These are phyloP conservation scores for Takakia lepidozioides DNA, from an alignment of 225 moss, liverwort and hornwort species.

Conservation along the genomic window DNA sequence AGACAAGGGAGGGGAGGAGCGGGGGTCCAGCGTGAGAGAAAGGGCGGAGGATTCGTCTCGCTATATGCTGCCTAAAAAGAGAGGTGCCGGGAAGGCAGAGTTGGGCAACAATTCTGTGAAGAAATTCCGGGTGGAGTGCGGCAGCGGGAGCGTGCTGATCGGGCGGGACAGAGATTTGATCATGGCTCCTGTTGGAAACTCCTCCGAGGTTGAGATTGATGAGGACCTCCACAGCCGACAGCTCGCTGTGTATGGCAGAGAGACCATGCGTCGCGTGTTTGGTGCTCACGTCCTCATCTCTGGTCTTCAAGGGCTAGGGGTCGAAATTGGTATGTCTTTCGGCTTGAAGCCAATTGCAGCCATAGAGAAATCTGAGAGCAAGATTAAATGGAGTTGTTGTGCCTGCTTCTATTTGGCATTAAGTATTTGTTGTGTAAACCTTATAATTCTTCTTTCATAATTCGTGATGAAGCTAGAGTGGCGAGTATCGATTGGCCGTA, in stretches of 20 bases:
- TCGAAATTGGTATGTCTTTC: slow-evolving; percentile 54
- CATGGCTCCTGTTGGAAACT: slow-evolving; percentile 65
- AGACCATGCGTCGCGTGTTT: slow-evolving; percentile 97
- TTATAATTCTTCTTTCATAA: too few species aligned
- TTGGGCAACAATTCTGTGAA: slow-evolving; percentile 52
- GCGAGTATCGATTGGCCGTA: too few species aligned
- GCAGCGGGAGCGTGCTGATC: slow-evolving; percentile 47
- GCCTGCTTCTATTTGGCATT: too few species aligned
- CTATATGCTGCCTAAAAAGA: slow-evolving; percentile 99
- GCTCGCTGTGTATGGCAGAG: slow-evolving; percentile 95
- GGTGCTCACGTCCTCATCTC: slow-evolving; percentile 82
- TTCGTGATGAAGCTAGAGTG: too few species aligned
- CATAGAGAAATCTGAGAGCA: too few species aligned
- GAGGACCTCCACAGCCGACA: slow-evolving; percentile 99
- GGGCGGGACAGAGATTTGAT: slow-evolving; percentile 57
- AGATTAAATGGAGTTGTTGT: too few species aligned
- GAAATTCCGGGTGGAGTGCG: slow-evolving; percentile 36
- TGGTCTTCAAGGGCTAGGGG: slow-evolving; percentile 80
- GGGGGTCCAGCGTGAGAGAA: too few species aligned
- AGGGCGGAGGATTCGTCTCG: slow-evolving; percentile 28
- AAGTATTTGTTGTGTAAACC: too few species aligned
- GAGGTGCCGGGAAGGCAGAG: slow-evolving; percentile 92
- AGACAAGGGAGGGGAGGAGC: too few species aligned
- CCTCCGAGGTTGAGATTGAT: slow-evolving; percentile 84
- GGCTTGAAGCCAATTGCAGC: too few species aligned